Evolutionary conservation across 2,329 filamentous ascomycete species (phyloP).

Genomic region (Monascus ruber): DNA sequence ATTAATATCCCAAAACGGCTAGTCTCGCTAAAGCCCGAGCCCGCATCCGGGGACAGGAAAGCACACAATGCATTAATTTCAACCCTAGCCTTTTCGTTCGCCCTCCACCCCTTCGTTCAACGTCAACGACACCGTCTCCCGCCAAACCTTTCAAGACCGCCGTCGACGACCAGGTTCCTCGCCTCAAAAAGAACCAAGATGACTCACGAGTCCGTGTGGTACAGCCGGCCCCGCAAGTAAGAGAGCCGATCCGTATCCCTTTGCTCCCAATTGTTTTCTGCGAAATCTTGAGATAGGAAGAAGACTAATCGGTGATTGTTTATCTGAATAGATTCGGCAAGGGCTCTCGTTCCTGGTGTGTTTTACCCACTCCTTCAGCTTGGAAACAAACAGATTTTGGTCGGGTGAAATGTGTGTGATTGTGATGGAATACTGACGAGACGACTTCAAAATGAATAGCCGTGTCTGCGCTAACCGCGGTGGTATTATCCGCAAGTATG

Average conservation of each 20-base stretch:
- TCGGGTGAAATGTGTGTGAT: neutral
- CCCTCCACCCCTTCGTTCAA: conserved; percentile 18
- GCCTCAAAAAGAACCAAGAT: conserved; percentile 41
- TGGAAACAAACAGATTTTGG: neutral
- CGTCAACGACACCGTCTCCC: conserved; percentile 23
- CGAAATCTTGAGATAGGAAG: conserved; percentile 1
- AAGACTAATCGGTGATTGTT: conserved; percentile 9
- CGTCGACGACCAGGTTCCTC: conserved; percentile 18
- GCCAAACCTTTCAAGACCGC: conserved; percentile 12
- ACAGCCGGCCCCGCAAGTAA: conserved; percentile 91
- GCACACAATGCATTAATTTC: conserved; percentile 7
- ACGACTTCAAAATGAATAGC: conserved; percentile 33
- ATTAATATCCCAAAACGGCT: conserved; percentile 1
- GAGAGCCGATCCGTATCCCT: conserved; percentile 2
- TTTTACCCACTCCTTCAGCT: conserved; percentile 14
- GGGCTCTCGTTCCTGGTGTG: conserved; percentile 87
- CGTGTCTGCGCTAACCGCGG: conserved; percentile 87
- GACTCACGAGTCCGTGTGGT: conserved; percentile 97
- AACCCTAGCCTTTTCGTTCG: conserved; percentile 6
- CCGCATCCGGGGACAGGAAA: neutral
- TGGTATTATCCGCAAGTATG: conserved; percentile 99
- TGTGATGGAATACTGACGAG: conserved; percentile 4
- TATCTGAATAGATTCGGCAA: conserved; percentile 54
- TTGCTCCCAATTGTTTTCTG: conserved; percentile 1
- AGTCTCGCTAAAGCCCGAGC: neutral